phyloP scores from a whole-genome alignment of 1,284 basidiomycete species.

The Ustilago crameri region DNA sequence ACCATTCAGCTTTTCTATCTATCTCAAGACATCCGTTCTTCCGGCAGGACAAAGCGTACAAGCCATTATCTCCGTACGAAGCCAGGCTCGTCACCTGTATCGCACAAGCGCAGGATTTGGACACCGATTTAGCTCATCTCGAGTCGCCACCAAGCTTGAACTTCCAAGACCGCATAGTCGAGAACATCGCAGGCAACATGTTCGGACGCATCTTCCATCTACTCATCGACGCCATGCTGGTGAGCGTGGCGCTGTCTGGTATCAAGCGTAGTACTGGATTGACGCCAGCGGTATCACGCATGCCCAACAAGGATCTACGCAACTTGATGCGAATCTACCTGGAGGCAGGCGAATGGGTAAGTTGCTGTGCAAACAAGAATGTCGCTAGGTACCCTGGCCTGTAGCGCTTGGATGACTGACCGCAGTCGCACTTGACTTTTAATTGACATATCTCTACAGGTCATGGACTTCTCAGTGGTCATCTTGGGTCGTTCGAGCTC shows the following conservation, averaged over 20 bases:
- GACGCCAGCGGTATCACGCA: slow-evolving; percentile 53
- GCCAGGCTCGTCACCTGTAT: neutral
- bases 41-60: neutral
- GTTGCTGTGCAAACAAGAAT: slow-evolving; percentile 9
- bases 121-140: too few species aligned
- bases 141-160: too few species aligned
- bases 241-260: slow-evolving; percentile 63
- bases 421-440: neutral
- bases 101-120: too few species aligned
- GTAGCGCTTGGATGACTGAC: slow-evolving; percentile 2
- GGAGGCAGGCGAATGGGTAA: slow-evolving; percentile 67
- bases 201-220: slow-evolving; percentile 65
- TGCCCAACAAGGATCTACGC: slow-evolving; percentile 64
- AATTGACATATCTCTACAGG: slow-evolving; percentile 18
- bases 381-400: neutral
- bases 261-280: slow-evolving; percentile 66
- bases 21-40: too few species aligned
- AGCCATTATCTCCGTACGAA: neutral
- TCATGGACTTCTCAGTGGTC: slow-evolving; percentile 66
- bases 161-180: neutral
- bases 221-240: slow-evolving; percentile 62
- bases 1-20: too few species aligned
- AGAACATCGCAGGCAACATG: slow-evolving; percentile 35
- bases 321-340: slow-evolving; percentile 62
- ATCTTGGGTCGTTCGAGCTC: slow-evolving; percentile 63